Evolutionary conservation across 2,329 filamentous ascomycete species (phyloP).

Genomic region (Colletotrichum noveboracense): DNA sequence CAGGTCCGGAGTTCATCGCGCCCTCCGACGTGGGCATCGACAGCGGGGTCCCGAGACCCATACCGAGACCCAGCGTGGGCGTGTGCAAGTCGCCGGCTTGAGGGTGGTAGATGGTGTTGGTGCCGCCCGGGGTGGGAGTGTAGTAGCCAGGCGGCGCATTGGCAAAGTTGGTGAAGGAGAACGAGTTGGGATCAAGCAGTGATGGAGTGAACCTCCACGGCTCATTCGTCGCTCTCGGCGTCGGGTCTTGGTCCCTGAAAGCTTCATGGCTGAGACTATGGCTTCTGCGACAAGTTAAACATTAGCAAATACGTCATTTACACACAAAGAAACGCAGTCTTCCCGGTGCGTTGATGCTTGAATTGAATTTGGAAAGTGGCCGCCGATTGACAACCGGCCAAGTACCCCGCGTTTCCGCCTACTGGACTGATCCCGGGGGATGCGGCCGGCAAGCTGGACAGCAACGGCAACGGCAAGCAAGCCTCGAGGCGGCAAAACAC

Average conservation of each 20-base stretch:
- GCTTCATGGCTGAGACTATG: slow-evolving; percentile 44
- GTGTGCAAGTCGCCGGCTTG: slow-evolving; percentile 90
- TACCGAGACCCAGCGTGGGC: slow-evolving; percentile 73
- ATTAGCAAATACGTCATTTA: slow-evolving; percentile 12
- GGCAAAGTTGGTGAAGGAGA: slow-evolving; percentile 79
- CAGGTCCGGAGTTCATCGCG: slow-evolving; percentile 62
- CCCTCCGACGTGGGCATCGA: slow-evolving; percentile 76
- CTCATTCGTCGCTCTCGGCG: slow-evolving; percentile 79
- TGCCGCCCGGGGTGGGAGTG: slow-evolving; percentile 83
- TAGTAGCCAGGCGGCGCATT: slow-evolving; percentile 86
- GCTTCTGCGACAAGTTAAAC: slow-evolving; percentile 44
- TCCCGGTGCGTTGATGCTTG: not conserved
- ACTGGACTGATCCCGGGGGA: not conserved
- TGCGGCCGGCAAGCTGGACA: not conserved
- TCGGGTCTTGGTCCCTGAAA: slow-evolving; percentile 78
- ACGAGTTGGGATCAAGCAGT: slow-evolving; percentile 83
- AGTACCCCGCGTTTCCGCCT: slow-evolving; percentile 13
- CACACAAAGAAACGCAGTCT: not conserved
- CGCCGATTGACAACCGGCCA: not conserved
- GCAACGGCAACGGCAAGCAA: not conserved
- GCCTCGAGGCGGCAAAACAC: not conserved
- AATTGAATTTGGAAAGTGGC: not conserved
- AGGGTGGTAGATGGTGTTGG: slow-evolving; percentile 79
- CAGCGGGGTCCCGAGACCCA: slow-evolving; percentile 82
- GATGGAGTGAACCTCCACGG: slow-evolving; percentile 89